Conservation (phyloP, 768 basidiomycete genomes). For the Holtermanniella nyarrowii region DNA sequence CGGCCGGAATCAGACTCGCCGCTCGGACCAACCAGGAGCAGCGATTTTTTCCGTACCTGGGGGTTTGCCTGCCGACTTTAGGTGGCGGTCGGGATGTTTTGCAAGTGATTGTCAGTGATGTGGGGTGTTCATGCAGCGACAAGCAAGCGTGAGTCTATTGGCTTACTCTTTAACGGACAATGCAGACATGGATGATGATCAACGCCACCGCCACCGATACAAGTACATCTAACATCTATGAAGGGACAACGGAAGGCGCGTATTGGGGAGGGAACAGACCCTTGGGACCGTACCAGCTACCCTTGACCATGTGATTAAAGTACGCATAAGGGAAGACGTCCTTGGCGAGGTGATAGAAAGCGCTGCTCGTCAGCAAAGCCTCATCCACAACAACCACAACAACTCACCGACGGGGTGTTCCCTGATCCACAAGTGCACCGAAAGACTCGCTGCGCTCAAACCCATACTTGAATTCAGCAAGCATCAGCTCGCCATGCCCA, state of each 20-base stretch:
- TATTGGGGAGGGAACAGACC: slow-evolving; percentile 24
- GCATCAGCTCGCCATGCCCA: slow-evolving; percentile 62
- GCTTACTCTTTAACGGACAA: too few species aligned
- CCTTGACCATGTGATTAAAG: slow-evolving; percentile 34
- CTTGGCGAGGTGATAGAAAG: slow-evolving; percentile 85
- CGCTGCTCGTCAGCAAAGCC: slow-evolving; percentile 40
- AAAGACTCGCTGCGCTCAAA: slow-evolving; percentile 81
- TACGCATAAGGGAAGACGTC: slow-evolving; percentile 38
- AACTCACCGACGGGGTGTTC: slow-evolving; percentile 59
- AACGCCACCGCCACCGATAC: too few species aligned
- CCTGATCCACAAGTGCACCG: slow-evolving; percentile 56
- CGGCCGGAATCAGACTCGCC: too few species aligned
- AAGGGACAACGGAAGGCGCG: slow-evolving; percentile 2
- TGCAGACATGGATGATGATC: too few species aligned
- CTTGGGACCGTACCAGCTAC: slow-evolving; percentile 38
- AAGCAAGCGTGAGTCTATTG: too few species aligned
- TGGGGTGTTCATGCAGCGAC: too few species aligned
- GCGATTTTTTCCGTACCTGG: too few species aligned
- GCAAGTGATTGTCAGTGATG: too few species aligned
- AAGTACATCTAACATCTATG: neutral
- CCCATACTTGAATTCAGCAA: slow-evolving; percentile 93
- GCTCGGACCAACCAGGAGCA: too few species aligned
- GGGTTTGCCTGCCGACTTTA: too few species aligned
- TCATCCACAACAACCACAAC: neutral
- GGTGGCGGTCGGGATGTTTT: too few species aligned